Base-by-base conservation (phyloP, 129 eudicot genomes). In the Chrysanthemum lavandulifolium region DNA sequence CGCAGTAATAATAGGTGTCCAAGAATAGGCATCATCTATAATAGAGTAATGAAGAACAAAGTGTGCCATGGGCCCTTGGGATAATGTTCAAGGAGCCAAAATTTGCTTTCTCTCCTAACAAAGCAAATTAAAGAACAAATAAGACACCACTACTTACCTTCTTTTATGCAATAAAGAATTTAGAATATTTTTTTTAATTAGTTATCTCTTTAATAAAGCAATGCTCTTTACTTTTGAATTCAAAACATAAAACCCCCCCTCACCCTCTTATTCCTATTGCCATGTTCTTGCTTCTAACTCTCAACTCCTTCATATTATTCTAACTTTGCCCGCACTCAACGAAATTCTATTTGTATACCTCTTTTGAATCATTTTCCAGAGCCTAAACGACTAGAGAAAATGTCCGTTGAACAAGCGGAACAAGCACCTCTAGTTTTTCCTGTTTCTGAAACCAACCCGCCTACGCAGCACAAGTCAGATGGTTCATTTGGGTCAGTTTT, bases 161-260 rank as follows among this genome's bases (percentile, higher is more conserved):
- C 65, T 75, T 11, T 68, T 68, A 63, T 58, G 83, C 84, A 74
- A 76, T 69, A 80, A 74, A 59, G 71, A 79, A 74, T 47, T 61
- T 67, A 62, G 72, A 80, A 70, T 61, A 80, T 71, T 21, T 68
- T 65, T 72, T 80, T 80, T 78, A 70, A 43, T 77, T 77, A 43
- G 80, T 64, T 67, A 65, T 70, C 76, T 78, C 81, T 78, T 78
- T 80, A 70, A 63, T 75, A 81, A 81, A 81, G 84, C 78, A 81
- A 55, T 31, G 23, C 69, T 72, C 63, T 68, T 67, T 59, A 67
- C 76, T 64, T 81, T 75, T 76, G 48, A 70, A 71, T 81, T 75
- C 78, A 81, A 57, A 75, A 75, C 72, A 78, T 78, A 69, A 69
- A 77, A 47, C 49, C 58, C 78, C 68, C 63, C 21, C 53, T 49